Evolutionary conservation across 345 rosid species (phyloP), one percentile per base, ranked within the genome.

Genomic region (Gossypium arboreum): DNA sequence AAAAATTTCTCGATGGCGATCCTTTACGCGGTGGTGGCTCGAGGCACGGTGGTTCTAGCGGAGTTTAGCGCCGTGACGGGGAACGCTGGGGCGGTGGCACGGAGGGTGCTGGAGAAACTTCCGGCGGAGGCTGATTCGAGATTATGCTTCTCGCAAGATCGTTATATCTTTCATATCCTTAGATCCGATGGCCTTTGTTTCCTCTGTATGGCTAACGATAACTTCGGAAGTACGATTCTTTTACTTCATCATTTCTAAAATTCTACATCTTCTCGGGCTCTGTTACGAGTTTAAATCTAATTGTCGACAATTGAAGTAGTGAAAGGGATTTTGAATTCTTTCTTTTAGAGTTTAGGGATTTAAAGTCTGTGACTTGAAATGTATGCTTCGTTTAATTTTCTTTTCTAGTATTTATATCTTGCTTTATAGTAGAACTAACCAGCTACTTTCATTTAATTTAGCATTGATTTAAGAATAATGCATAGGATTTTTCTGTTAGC

Each of bases 11-110:
- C 2, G 34, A 95, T 95, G 98, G 98, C 94, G 90, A 93, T 95
- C 68, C 50, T 91, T 2, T 93, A 93, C 77, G 96, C 98, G 55
- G 89, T 90, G 74, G 99, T 95, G 81, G 94, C 99, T 48, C 82
- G 97, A 55, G 97, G 92, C 25, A 93, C 97, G 80, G 97, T 95
- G 75, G 94, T 91, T 24, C 83, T 95, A 66, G 94, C 99, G 27
- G 99, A 95, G 83, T 95, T 95, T 86, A 93, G 94, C 83, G 99
- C 96, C 50, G 98, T 91, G 64, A 87, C 97, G 7, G 99, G 99
- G 55, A 95, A 95, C 83, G 77, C 92, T 1, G 98, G 97, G 73
- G 94, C 98, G 15, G 94, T 95, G 45, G 88, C 89, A 10, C 79
- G 99, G 27, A 84, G 98, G 86, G 89, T 95, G 77, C 87, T 95